phyloP scores from a whole-genome alignment of 371 early-diverging fungal genomes.

The Cokeromyces recurvatus region DNA sequence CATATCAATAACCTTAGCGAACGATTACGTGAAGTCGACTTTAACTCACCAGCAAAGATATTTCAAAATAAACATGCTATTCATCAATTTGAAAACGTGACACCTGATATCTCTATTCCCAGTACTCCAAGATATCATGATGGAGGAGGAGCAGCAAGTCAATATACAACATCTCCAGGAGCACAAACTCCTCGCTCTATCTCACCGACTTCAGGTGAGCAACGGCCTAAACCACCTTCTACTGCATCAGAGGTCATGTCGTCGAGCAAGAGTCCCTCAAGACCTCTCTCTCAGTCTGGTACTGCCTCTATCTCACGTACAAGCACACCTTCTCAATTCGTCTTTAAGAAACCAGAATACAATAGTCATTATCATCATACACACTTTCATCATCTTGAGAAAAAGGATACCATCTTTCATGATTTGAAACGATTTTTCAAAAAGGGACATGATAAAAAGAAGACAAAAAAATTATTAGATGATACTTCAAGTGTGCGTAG shows the following conservation, averaged over 20 bases:
- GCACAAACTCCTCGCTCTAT: conserved; percentile 15
- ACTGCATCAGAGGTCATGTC: neutral
- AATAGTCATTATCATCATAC: conserved; percentile 39
- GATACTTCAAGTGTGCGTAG: conserved; percentile 10
- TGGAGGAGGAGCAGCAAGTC: neutral
- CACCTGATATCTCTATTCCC: conserved; percentile 30
- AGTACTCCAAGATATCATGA: conserved; percentile 11
- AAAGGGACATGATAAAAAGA: conserved; percentile 18
- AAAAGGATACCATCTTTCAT: conserved; percentile 47
- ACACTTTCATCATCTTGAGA: conserved; percentile 42
- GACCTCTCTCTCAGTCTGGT: neutral
- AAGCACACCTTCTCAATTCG: conserved; percentile 41
- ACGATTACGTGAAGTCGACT: conserved; percentile 24
- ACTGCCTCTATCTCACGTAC: neutral
- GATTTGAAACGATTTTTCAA: conserved; percentile 52
- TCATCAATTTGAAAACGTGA: conserved; percentile 33
- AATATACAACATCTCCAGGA: neutral
- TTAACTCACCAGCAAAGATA: conserved; percentile 35
- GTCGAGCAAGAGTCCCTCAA: neutral
- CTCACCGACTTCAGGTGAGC: conserved; percentile 6
- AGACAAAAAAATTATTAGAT: conserved; percentile 5
- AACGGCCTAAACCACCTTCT: neutral
- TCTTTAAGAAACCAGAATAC: conserved; percentile 46
- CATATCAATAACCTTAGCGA: conserved; percentile 1
- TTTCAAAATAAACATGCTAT: conserved; percentile 24